Base-by-base conservation (phyloP, 176 grass and related monocot genomes). In the Puya raimondii region DNA sequence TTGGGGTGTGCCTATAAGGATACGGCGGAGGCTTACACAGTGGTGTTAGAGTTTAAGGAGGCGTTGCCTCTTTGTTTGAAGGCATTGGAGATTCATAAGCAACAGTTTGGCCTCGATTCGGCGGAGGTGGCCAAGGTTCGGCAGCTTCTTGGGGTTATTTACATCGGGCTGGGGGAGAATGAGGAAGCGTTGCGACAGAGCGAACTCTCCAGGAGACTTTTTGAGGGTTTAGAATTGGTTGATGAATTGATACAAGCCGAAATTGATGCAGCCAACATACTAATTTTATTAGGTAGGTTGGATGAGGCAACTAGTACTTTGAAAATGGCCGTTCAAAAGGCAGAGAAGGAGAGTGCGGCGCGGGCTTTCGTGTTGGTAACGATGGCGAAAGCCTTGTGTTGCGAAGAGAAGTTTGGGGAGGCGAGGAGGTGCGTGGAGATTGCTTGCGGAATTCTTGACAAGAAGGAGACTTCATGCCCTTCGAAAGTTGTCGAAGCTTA, bases 381-480 rank as follows among this genome's bases (percentile, higher is more conserved):
- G 1, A 90, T 86, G 86, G 80, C 84, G 1, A 84, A 87, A 57
- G 64, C 76, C 50, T 79, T 93, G 74, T 85, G 23, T 66, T 66
- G 65, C 10, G 61, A 86, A 72, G 81, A 97, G 29, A 87, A 82
- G 63, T 75, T 67, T 48, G 70, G 15, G 3, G 89, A 97, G 33
- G 72, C 89, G 0, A 97, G 69, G 53, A 70, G 77, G 20, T 97
- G 84, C 33, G 69, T 97, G 51, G 84, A 92, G 64, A 86, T 92
- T 74, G 74, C 89, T 76, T 69, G 72, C 50, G 80, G 69, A 53
- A 88, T 87, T 80, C 78, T 97, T n/a, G 81, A 92, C 33, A 71
- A 74, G 7, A 88, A 85, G n/a, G 65, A 65, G 51, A 72, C 74
- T 0, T 29, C 59, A 2, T 77, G 48, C 69, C 63, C 54, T 51